phyloP scores from a whole-genome alignment of 2,329 filamentous ascomycete genomes.

The Trichoderma gracile region DNA sequence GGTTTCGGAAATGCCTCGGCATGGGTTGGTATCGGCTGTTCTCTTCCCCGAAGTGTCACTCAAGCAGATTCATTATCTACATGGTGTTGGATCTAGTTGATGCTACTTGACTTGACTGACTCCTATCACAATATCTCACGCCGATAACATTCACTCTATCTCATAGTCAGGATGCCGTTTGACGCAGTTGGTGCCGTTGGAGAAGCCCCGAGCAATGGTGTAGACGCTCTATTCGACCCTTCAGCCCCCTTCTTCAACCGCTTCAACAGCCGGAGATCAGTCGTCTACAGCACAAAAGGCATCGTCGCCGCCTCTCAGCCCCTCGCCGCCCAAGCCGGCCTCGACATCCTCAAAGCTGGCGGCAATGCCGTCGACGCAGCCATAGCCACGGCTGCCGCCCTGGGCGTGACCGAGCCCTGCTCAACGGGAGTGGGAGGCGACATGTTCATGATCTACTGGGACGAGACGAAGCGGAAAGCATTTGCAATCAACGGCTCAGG shows the following conservation, averaged over 20 bases:
- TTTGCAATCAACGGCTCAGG: constrained; percentile 21
- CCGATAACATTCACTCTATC: neutral
- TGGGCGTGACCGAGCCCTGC: constrained; percentile 18
- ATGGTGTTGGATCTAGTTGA: neutral
- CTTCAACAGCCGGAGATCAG: constrained; percentile 11
- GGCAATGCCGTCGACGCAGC: constrained; percentile 23
- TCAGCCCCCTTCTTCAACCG: constrained; percentile 16
- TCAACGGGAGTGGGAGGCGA: constrained; percentile 20
- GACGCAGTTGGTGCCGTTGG: constrained; percentile 10
- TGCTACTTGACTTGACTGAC: neutral
- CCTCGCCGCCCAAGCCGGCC: constrained; percentile 18
- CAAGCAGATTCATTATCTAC: neutral
- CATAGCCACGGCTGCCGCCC: constrained; percentile 20
- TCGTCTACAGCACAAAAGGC: constrained; percentile 20
- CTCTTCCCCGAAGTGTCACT: neutral
- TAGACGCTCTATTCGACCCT: constrained; percentile 2
- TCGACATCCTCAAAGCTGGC: constrained; percentile 17
- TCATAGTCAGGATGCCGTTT: constrained; percentile 5
- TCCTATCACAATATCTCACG: neutral
- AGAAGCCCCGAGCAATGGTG: neutral
- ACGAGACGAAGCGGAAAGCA: constrained; percentile 9
- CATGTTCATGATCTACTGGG: constrained; percentile 20
- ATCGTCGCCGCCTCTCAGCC: constrained; percentile 17
- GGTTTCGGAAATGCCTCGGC: constrained; percentile 9
- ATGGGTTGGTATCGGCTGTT: neutral